Percentiles rank a stretch among this genome's conserved stretches.
Conservation (phyloP, 805 yeast species). For the Saccharomycopsis javanensis region DNA sequence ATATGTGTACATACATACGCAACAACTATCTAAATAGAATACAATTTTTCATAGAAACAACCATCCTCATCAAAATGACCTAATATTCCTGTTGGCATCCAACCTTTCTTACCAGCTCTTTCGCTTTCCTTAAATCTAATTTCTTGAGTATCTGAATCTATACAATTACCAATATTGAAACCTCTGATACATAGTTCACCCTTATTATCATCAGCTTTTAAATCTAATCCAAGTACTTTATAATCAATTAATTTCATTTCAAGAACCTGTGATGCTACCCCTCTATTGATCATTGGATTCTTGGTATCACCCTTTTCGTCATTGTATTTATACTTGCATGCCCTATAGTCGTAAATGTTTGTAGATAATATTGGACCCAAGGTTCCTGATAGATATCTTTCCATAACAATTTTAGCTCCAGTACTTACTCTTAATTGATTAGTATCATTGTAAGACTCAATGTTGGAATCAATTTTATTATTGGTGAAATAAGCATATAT, state of each 20-base stretch:
- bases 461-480: not conserved
- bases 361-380: constrained; percentile 15
- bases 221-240: constrained; percentile 8
- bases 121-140: constrained; percentile 7
- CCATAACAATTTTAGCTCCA: constrained; percentile 14
- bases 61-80: constrained; percentile 18
- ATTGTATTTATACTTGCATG: not conserved
- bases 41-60: constrained; percentile 19
- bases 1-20: not conserved
- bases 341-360: constrained; percentile 17
- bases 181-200: constrained; percentile 20
- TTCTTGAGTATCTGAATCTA: constrained; percentile 11
- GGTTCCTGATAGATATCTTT: constrained; percentile 12
- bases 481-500: not conserved
- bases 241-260: constrained; percentile 18
- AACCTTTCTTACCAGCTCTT: constrained; percentile 18
- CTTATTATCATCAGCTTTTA: constrained; percentile 11
- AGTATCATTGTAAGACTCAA: constrained; percentile 3
- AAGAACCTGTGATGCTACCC: constrained; percentile 14
- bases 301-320: not conserved
- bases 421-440: constrained; percentile 6
- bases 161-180: constrained; percentile 14
- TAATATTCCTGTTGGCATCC: constrained; percentile 20
- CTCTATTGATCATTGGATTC: constrained; percentile 7
- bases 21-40: not conserved